Percentiles rank a stretch among this genome's conserved stretches.
Evolutionary conservation across 176 grass and related monocot species (phyloP).

Genomic region (Eragrostis nindensis): DNA sequence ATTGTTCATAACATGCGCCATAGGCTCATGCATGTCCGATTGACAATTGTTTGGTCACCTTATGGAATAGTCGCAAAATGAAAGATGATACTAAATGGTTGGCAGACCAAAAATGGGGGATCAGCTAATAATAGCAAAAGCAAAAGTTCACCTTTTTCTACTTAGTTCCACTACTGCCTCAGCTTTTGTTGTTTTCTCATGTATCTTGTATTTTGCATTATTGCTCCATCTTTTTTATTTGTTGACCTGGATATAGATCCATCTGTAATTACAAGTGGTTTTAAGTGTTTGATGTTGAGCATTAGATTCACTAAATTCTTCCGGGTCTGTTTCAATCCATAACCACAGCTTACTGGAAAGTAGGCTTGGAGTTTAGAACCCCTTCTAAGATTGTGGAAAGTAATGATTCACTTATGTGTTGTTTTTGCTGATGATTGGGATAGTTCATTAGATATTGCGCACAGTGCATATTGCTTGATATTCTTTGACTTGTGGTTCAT

Average conservation of each 20-base stretch:
- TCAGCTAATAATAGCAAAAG: neutral
- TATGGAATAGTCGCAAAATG: neutral
- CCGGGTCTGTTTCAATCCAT: neutral
- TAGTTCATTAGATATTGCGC: neutral
- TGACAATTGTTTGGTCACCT: neutral
- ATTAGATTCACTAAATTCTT: neutral
- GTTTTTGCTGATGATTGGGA: neutral
- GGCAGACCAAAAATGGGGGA: neutral
- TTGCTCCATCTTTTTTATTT: neutral
- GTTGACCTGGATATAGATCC: neutral
- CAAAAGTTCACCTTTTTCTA: neutral
- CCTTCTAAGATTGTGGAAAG: neutral
- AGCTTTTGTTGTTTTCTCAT: neutral
- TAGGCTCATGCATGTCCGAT: neutral
- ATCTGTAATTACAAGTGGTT: neutral
- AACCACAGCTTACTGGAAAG: neutral
- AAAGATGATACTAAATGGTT: neutral
- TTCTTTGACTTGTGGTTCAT: no score
- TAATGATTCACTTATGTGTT: neutral
- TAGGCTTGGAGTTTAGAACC: neutral
- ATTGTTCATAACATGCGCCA: no score
- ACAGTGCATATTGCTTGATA: neutral
- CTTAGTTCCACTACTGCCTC: neutral
- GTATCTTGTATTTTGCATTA: neutral
- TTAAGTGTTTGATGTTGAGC: neutral